Conservation (phyloP, 148 eudicot species). For the Vaccinium macrocarpon region DNA sequence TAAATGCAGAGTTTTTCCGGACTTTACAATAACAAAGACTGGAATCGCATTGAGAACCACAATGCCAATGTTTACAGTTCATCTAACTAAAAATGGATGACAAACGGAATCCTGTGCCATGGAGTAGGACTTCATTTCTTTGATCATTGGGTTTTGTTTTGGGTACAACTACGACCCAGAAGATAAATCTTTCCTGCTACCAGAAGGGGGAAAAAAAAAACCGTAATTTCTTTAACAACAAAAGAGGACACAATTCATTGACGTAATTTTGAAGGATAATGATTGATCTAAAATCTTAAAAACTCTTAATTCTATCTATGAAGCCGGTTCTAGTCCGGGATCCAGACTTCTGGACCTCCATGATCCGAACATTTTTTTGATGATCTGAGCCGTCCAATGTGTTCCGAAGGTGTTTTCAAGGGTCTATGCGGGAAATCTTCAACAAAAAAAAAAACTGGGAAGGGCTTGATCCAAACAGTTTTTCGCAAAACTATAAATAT, state of each 20-base stretch:
- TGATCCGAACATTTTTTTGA: too few relatives aligned
- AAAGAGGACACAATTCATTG: background rate
- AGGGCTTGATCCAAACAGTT: too few relatives aligned
- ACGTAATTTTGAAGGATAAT: background rate
- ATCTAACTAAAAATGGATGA: background rate
- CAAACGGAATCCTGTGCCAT: background rate
- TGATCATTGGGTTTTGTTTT: background rate
- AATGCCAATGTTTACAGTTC: background rate
- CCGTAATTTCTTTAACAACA: background rate
- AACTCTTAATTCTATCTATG: background rate
- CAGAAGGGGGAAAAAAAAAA: background rate
- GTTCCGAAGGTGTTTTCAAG: too few relatives aligned
- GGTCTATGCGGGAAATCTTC: too few relatives aligned
- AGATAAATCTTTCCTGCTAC: background rate
- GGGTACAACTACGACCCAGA: background rate
- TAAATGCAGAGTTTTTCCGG: background rate
- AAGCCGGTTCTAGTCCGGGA: too few relatives aligned
- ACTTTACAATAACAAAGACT: background rate
- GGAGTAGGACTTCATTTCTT: background rate
- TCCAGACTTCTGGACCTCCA: too few relatives aligned
- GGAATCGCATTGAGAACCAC: background rate
- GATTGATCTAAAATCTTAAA: background rate
- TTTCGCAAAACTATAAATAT: too few relatives aligned
- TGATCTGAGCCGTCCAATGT: too few relatives aligned
- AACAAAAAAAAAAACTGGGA: too few relatives aligned